Base-by-base conservation (phyloP, 352 stramenopile species). In the Globisporangium radiosum region DNA sequence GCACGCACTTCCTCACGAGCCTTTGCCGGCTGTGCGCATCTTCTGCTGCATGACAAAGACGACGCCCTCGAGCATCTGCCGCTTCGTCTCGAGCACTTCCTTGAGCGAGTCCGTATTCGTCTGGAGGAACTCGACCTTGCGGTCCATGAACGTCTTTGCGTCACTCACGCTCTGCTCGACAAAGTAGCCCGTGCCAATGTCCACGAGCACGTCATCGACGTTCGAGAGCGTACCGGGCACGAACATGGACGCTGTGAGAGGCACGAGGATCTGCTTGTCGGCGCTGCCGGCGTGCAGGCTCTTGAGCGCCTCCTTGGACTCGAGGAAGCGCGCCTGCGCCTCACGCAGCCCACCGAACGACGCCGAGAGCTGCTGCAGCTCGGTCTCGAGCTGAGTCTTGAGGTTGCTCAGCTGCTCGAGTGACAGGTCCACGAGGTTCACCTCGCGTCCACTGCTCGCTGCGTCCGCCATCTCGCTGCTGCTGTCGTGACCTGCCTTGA, bases 111-210 rank as follows among this genome's bases (percentile, higher is more conserved):
- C 92, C 60, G 79, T 93, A 74, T 98, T 98, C 62, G 75, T 90
- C 76, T 97, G 81, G 33, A 98, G 72, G 57, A 98, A 85, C 57
- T 91, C 92, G 6, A 93, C 67, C 75, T 97, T 98, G 40, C 92
- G 73, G 65, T 97, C 88, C 76, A 98, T 87, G 64, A 98, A 97
- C 48, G 78, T 79, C 57, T 87, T 79, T 13, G 92, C 93, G 63
- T 97, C 87, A n/a, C 79, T 82, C 51, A 87, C 68, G 47, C 70
- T 88, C 62, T 98, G 96, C 75, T 98, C 88, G 36, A 95, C 85
- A 71, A 97, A 98, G 76, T 97, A 98, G 19, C 92, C 94, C 38
- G 94, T 98, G 38, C 94, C 94, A n/a, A 98, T 72, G 62, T 98
- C 94, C 57, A 98, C 90, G 43, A 98, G 76, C 48, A 98, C 77